Base-by-base conservation (phyloP, 768 basidiomycete species). In the Russula sp. region DNA sequence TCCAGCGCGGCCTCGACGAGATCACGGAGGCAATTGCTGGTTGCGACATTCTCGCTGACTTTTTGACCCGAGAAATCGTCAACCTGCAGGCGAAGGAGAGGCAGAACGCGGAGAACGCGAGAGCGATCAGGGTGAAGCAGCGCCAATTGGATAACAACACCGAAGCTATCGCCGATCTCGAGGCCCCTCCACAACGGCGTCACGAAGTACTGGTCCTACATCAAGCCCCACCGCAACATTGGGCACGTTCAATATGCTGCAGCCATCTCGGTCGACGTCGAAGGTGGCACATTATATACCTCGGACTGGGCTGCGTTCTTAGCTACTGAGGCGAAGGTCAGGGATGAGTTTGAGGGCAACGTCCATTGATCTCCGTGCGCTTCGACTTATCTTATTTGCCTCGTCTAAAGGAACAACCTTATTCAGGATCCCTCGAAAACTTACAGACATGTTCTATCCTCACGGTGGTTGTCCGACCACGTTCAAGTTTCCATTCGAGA, bases 221-320 rank as follows among this genome's bases (percentile, higher is more conserved):
- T 51, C 3, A 45, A 41, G n/a, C 32, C 29, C 58, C 34, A 51
- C 22, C 56, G 58, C 41, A 36, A 42, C 38, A 58, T 58, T 22
- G 57, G 48, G 0, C 8, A 42, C 11, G 39, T 58, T 22, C 29
- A 58, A 52, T 36, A 50, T 1, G 41, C 58, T 36, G 4, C 20
- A 35, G 13, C 49, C 34, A 59, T 59, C 34, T 7, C 14, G 16
- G 58, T 51, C 20, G 58, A 59, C 29, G 55, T 45, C 45, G 34
- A 51, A 35, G 48, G 49, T 34, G 34, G 42, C 49, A 51, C 49
- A 45, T 14, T 2, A 1, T 51, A 59, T 14, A 59, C 58, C 34
- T 35, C 34, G 34, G 58, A 59, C 41, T 59, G 42, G 58, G 49
- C 41, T n/a, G 42, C 49, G 9, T 51, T 51, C 49, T 29, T 36